These are phyloP conservation scores for Cladophialophora bantiana DNA, from an alignment of 2,329 filamentous ascomycete species.

Conservation along the genomic window DNA sequence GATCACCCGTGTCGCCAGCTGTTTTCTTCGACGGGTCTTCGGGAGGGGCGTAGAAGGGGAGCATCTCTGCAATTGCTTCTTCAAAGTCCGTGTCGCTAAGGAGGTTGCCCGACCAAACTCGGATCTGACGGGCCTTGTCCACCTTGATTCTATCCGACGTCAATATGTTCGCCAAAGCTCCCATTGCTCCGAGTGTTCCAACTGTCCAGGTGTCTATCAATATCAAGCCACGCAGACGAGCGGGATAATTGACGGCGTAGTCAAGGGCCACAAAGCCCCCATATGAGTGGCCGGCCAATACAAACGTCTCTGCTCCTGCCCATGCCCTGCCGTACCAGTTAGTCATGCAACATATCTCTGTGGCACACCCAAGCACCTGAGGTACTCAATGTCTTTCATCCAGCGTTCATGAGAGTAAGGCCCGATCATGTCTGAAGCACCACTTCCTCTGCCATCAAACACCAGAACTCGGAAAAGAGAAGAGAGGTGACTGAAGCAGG, in stretches of 20 bases:
- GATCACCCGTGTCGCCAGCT: background rate
- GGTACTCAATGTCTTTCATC: constrained; percentile 30
- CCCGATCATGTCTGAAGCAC: constrained; percentile 15
- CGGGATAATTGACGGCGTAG: constrained; percentile 21
- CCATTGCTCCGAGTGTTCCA: constrained; percentile 26
- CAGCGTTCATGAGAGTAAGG: constrained; percentile 31
- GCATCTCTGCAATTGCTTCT: constrained; percentile 17
- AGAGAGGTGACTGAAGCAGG: constrained; percentile 19
- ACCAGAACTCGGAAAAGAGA: constrained; percentile 27
- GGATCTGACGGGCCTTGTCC: constrained; percentile 27
- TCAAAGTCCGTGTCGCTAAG: constrained; percentile 21
- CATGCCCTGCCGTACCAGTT: background rate
- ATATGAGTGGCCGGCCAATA: constrained; percentile 28
- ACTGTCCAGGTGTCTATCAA: constrained; percentile 24
- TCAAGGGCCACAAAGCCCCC: constrained; percentile 31
- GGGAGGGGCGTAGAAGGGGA: constrained; percentile 24
- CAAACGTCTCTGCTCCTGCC: constrained; percentile 25
- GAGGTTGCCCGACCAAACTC: constrained; percentile 28
- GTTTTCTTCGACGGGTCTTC: background rate
- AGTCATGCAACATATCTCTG: background rate
- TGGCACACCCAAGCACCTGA: constrained; percentile 20
- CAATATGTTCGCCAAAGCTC: constrained; percentile 23
- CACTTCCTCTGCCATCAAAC: constrained; percentile 30
- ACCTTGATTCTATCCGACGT: constrained; percentile 20
- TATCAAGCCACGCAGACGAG: constrained; percentile 18